Evolutionary conservation across 1,139 yeast genomes (phyloP), one percentile per base, ranked within the genome.

Genomic region (Pichia sp.): DNA sequence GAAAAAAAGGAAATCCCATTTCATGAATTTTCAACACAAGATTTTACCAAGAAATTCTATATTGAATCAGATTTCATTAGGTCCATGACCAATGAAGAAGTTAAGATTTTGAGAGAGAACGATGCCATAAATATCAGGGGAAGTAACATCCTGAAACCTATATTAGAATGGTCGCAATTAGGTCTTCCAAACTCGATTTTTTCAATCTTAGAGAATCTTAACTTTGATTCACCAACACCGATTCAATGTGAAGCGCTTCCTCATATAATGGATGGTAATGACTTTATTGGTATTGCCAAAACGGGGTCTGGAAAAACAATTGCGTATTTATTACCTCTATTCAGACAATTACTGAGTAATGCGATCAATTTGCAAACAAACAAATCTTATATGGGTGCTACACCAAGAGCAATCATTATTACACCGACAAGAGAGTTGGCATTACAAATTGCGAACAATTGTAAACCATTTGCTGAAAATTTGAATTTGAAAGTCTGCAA

Each of bases 261-360:
- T 0, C 84, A 90, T 0, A 78, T 88, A 23, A 83, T 92, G 92
- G 72, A 83, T 4, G 97, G 98, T 0, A 65, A 85, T 46, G 97
- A 94, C 66, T 77, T 92, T 4, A 83, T 94, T 44, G 97, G 96
- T 5, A 84, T 92, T 33, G 97, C 98, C 0, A 87, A 88, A 54
- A 92, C 99, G 0, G 98, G 99, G 0, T 86, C 97, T 3, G 98
- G 98, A 2, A 92, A 92, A 59, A 94, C 98, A 0, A 71, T 92
- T 56, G 84, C 97, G 1, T 94, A 86, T 63, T 68, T 88, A 8
- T 61, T 94, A 9, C 97, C 98, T 0, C 65, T 92, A 66, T 68
- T 92, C 42, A 71, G 96, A 43, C 97, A 92, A 50, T 77, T 94
- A 5, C 76, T 85, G 33, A 56, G 67, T 1, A 58, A 57, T 33